Evolutionary conservation across 169 alveolate genomes (phyloP), one percentile per base, ranked within the genome.

Genomic region (Theileria orientalis): DNA sequence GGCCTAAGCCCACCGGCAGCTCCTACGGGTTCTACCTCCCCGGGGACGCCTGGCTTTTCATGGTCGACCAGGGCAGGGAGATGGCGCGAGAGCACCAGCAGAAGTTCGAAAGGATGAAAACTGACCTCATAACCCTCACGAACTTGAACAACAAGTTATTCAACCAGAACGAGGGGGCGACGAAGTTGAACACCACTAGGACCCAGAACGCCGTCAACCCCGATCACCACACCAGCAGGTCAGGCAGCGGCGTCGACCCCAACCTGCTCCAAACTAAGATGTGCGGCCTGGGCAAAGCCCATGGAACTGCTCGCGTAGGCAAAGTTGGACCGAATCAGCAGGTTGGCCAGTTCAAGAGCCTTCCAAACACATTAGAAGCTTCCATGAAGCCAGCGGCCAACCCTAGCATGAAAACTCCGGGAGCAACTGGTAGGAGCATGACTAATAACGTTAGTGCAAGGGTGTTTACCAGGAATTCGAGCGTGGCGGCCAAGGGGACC

Each of bases 31-130:
- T 80, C 83, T 68, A 84, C 70, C 69, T 78, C 46, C 84, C 85
- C 42, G 66, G 70, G 42, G 86, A 89, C 54, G 93, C 93, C n/a
- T 89, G 93, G 93, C 83, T 84, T 78, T 83, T 83, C 51, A 54
- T 89, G 66, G 79, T 83, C 69, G 74, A 72, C 76, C 78, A 79
- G 13, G 87, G 87, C 8, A 47, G 86, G 13, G 54, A 56, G 61
- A 54, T 41, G 30, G 87, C 87, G 35, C 49, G 41, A 14, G 77
- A 79, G 64, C 87, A 72, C n/a, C 64, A 69, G 29, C 75, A 70
- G 74, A 77, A 77, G 37, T 77, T 77, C 47, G 76, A 74, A n/a
- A 11, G 80, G 51, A 77, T 77, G 82, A 63, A 63, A 63, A 44
- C 64, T 41, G 79, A 33, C 66, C 56, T 54, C 16, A 75, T 75